Evolutionary conservation across 2,329 filamentous ascomycete species (phyloP).

Genomic region (Byssothecium circinans): DNA sequence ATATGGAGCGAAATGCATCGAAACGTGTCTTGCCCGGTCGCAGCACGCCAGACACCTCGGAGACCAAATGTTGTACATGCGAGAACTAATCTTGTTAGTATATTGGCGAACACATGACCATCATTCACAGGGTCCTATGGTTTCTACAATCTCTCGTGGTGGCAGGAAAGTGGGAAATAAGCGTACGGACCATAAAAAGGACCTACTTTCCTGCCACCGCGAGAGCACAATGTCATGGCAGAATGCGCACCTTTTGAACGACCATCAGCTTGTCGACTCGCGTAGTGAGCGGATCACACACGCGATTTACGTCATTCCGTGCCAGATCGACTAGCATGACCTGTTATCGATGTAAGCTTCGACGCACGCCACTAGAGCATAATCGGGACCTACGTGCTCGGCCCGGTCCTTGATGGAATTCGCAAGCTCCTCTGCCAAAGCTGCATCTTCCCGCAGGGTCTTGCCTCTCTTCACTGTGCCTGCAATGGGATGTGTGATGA

Average conservation of each 20-base stretch:
- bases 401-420: slow-evolving; percentile 78
- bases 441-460: slow-evolving; percentile 77
- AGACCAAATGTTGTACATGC: slow-evolving; percentile 96
- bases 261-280: slow-evolving; percentile 94
- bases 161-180: no score
- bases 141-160: no score
- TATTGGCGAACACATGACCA: background rate
- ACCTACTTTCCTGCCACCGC: no score
- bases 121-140: no score
- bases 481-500: slow-evolving; percentile 96
- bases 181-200: no score
- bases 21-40: slow-evolving; percentile 83
- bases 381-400: slow-evolving; percentile 37
- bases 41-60: slow-evolving; percentile 90
- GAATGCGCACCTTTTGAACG: slow-evolving; percentile 39
- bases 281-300: slow-evolving; percentile 87
- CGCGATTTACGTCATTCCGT: slow-evolving; percentile 93
- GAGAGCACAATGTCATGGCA: no score
- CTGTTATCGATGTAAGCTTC: slow-evolving; percentile 59
- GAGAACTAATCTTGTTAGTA: slow-evolving; percentile 63
- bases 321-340: slow-evolving; percentile 98
- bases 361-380: slow-evolving; percentile 48
- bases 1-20: slow-evolving; percentile 94
- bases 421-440: slow-evolving; percentile 74
- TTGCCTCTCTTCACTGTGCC: slow-evolving; percentile 89